Base-by-base conservation (phyloP, 768 basidiomycete species). In the Atractiella rhizophila region DNA sequence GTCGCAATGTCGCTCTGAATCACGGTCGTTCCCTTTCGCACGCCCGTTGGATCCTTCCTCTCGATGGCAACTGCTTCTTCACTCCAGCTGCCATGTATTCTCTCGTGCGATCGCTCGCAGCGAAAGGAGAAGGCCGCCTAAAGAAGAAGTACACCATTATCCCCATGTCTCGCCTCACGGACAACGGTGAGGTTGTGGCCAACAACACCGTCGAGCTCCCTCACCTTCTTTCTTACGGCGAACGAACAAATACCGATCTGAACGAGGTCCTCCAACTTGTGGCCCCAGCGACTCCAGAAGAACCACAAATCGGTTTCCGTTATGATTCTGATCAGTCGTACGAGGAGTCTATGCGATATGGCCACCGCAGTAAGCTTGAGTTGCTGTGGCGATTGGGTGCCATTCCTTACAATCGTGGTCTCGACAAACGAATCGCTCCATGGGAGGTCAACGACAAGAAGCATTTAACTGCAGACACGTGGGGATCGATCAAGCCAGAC, bases 11-110 rank as follows among this genome's bases (percentile, higher is more conserved):
- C 29, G 55, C 55, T 2, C 41, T 56, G 2, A 25, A 46, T 8
- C 53, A 55, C 34, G 50, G 54, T 12, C 47, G 54, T 8, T 39
- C 40, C 6, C 46, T 49, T 1, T 48, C 51, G 16, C 35, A 46
- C 33, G 52, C 52, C 11, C 49, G 55, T 1, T 56, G 53, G 52
- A 49, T 54, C 35, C 34, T 56, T 1, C 55, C 55, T 1, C 46
- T 56, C 27, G 55, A 56, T 36, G 54, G 54, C 39, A 56, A 56
- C 47, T 56, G 53, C 28, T 54, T 53, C 46, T 51, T 56, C 40
- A 55, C 55, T 5, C 51, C 50, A 4, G 38, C 50, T 8, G 51
- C 54, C 1, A 49, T 56, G 47, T 39, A 35, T 28, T 48, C 53
- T 8, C 37, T 56, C 35, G 44, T 55, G 13, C 39, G 42, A 11